phyloP scores from a whole-genome alignment of 179 eudicot species.

The Camellia oleifera region DNA sequence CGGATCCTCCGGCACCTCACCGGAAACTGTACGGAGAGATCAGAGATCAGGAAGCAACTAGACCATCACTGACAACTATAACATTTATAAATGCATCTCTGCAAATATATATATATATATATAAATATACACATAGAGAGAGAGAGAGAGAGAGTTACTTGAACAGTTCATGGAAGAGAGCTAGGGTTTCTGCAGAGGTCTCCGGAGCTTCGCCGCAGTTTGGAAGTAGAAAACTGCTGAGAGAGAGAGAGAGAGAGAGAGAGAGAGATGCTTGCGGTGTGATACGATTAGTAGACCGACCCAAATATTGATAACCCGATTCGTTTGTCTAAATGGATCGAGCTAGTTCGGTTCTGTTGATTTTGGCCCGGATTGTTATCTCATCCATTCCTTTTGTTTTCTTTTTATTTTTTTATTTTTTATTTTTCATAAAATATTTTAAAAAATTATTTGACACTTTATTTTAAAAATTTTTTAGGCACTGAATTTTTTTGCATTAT shows the following conservation, averaged over 20 bases:
- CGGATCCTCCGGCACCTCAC: conserved; percentile 95
- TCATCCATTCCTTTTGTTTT: too few relatives aligned
- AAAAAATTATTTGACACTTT: too few relatives aligned
- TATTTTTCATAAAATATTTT: too few relatives aligned
- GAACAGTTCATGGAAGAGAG: conserved; percentile 26
- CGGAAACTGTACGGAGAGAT: conserved; percentile 65
- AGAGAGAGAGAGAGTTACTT: conserved; percentile 15
- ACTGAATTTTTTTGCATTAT: too few relatives aligned
- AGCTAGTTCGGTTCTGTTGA: too few relatives aligned
- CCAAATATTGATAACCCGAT: too few relatives aligned
- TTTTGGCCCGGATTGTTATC: too few relatives aligned
- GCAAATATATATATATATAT: not conserved
- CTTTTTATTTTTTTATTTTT: too few relatives aligned
- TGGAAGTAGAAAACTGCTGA: not conserved
- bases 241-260: not conserved
- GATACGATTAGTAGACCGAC: too few relatives aligned
- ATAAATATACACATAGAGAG: not conserved
- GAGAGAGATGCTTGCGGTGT: not conserved
- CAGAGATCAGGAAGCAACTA: conserved; percentile 10
- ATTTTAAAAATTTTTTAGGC: too few relatives aligned
- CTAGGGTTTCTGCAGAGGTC: conserved; percentile 1
- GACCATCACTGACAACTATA: not conserved
- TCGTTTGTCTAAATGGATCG: too few relatives aligned
- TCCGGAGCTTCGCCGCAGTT: conserved; percentile 14
- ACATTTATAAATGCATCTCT: not conserved